Evolutionary conservation across 106 monocot genomes (phyloP), one percentile per base, ranked within the genome.

Genomic region (Iris macrosiphon): DNA sequence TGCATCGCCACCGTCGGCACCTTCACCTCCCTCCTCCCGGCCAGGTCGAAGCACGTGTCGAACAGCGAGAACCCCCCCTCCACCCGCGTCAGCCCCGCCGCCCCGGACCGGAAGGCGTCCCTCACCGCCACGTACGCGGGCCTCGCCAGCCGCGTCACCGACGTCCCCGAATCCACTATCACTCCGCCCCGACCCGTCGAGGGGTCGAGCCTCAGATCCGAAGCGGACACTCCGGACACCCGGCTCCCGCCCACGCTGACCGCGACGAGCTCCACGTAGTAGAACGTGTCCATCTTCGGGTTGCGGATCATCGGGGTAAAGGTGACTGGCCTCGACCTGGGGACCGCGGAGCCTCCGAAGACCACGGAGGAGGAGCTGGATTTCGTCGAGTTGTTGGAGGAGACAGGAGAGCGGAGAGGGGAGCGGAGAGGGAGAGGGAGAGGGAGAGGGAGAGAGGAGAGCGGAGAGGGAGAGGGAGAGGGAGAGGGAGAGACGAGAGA

Each of bases 101-200:
- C 69, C 1, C 68, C 74, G 9, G 74, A 71, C 49, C 57, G 57
- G 74, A 93, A 93, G 16, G 83, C 87, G 51, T 87, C 77, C 11
- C 92, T 72, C 32, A 92, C 29, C 14, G 92, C 79, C 28, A 25
- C 61, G 68, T 91, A 91, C 10, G 70, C 73, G 1, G 68, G 64
- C 47, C 83, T 43, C 8, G 79, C 52, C 16, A 93, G 77, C 45
- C 87, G 52, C 8, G 87, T 87, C n/a, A 93, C 83, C 26, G 87
- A 83, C 11, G 92, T 87, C 28, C 92, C 92, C 28, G 92, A 93
- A 64, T 93, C 87, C 8, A 93, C 81, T 30, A 93, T 87, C 60
- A 93, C 92, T 7, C 87, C 87, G 6, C 92, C 87, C 20, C 66
- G 46, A 8, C 92, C 87, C 0, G 83, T 80, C 30, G 57, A 35